phyloP scores from a whole-genome alignment of 768 basidiomycete genomes.

The Suillus hirtellus region DNA sequence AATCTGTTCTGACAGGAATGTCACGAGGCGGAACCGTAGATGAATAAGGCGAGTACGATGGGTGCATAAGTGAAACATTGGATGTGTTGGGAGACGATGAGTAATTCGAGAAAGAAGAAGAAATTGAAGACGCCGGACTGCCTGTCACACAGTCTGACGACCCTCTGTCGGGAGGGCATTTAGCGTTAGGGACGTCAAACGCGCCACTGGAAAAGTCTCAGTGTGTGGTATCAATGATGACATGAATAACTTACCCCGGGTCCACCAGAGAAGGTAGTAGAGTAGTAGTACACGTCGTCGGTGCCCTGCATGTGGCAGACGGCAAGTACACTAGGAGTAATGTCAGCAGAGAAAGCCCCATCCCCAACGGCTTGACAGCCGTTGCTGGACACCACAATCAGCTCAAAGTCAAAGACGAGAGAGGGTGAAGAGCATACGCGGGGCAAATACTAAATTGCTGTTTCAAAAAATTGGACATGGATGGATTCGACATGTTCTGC shows the following conservation, averaged over 20 bases:
- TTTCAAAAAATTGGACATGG: slow-evolving; percentile 71
- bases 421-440: slow-evolving; percentile 55
- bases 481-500: slow-evolving; percentile 79
- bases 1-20: slow-evolving; percentile 43
- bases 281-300: slow-evolving; percentile 86
- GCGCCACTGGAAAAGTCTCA: slow-evolving; percentile 65
- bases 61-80: slow-evolving; percentile 20
- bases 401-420: slow-evolving; percentile 6
- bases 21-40: slow-evolving; percentile 39
- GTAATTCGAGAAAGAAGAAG: slow-evolving; percentile 39
- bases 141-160: slow-evolving; percentile 96
- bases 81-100: slow-evolving; percentile 31
- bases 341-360: slow-evolving; percentile 87
- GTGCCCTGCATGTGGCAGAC: slow-evolving; percentile 83
- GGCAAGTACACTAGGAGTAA: slow-evolving; percentile 77
- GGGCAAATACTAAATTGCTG: slow-evolving; percentile 92
- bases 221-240: slow-evolving; percentile 4
- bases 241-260: slow-evolving; percentile 63
- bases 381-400: slow-evolving; percentile 60
- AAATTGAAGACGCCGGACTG: slow-evolving; percentile 70
- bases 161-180: slow-evolving; percentile 97
- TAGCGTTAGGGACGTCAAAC: slow-evolving; percentile 89
- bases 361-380: slow-evolving; percentile 95
- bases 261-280: slow-evolving; percentile 92
- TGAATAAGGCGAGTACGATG: slow-evolving; percentile 24